Conservation (phyloP, 2,329 filamentous ascomycete genomes). For the Aspergillus sclerotialis region DNA sequence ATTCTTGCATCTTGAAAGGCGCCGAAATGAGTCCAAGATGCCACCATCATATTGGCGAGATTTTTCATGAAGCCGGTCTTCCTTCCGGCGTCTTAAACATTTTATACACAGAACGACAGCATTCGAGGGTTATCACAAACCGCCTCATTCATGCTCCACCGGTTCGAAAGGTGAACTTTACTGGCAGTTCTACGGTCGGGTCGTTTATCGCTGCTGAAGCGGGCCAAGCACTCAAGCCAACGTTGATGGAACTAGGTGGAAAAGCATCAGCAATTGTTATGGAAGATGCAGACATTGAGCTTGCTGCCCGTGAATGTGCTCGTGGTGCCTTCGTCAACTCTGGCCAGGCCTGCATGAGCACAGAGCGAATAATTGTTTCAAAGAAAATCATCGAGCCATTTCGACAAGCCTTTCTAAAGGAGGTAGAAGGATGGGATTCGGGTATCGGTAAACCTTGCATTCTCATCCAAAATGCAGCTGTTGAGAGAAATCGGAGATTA, state of each 20-base stretch:
- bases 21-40: constrained; percentile 56
- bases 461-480: too few species aligned
- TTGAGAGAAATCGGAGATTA: too few species aligned
- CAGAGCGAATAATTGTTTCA: constrained; percentile 59
- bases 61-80: constrained; percentile 37
- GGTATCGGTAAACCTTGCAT: too few species aligned
- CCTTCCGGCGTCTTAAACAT: constrained; percentile 38
- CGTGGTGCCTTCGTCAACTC: constrained; percentile 25
- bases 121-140: constrained; percentile 29
- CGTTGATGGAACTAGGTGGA: constrained; percentile 43
- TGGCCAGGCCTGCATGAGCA: constrained; percentile 76
- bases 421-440: too few species aligned
- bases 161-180: constrained; percentile 41
- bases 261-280: constrained; percentile 38
- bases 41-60: constrained; percentile 42
- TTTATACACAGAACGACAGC: constrained; percentile 24
- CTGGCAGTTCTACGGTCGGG: constrained; percentile 38
- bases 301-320: constrained; percentile 25
- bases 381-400: constrained; percentile 31
- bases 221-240: constrained; percentile 38
- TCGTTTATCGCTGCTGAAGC: constrained; percentile 32
- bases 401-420: too few species aligned
- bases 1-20: constrained; percentile 62
- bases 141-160: constrained; percentile 29
- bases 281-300: constrained; percentile 38